Evolutionary conservation across 441 rosid genomes (phyloP), one percentile per base, ranked within the genome.

Genomic region (Eruca vesicaria): DNA sequence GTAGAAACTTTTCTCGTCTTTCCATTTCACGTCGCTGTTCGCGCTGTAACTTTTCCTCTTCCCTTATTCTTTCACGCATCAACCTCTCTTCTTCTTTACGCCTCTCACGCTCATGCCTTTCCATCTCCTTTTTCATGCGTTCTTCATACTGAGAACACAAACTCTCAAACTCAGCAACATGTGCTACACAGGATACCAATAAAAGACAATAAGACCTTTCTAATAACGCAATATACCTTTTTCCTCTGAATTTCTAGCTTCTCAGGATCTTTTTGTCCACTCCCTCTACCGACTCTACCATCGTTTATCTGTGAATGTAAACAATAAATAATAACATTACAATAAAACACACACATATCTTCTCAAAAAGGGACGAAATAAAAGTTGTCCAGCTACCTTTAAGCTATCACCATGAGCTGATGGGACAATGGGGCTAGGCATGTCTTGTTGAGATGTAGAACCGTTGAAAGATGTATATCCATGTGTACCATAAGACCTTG

Each of bases 1-100:
- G 97, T 78, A 92, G 82, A 79, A 87, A 88, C 84, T 90, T 96
- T 80, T 94, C 97, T 83, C 91, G 90, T 78, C 98, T 85, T 82
- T 96, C 98, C 77, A 88, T 78, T 84, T 96, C 99, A 74, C 98
- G 98, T 78, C 73, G 84, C 80, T 92, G 97, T 85, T 92, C 98
- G 68, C 97, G 90, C 74, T 80, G 80, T 53, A 50, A 77, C 82
- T 91, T 93, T 82, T 96, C 99, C 82, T 93, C 98, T 81, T 94
- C 98, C 66, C 91, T 84, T 80, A 89, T 93, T 84, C 87, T 92
- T 86, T 96, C 99, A 80, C 98, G 98, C 83, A 96, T 74, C 82
- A 90, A 78, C 84, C 91, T 90, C 82, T 96, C 99, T 78, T 96
- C 97, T 82, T 96, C 98, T 77, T 90, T 96, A 77, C 93, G 84